These are phyloP conservation scores for Cryphonectria radicalis DNA, from an alignment of 2,329 filamentous ascomycete species.

Conservation along the genomic window DNA sequence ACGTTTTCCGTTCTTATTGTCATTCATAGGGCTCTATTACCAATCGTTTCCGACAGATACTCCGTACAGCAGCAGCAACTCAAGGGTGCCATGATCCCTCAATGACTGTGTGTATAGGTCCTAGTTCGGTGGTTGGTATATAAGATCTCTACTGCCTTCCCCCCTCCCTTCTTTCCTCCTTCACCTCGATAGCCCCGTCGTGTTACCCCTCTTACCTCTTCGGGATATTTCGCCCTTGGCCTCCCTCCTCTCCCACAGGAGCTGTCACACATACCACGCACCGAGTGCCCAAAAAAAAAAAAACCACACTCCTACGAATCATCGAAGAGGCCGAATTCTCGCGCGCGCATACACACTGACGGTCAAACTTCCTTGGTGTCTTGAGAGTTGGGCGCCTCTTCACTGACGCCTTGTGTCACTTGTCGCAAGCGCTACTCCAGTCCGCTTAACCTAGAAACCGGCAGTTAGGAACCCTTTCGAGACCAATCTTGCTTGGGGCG, in stretches of 20 bases:
- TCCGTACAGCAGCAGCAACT: not conserved
- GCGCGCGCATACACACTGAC: not conserved
- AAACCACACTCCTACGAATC: not conserved
- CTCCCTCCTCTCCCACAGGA: not conserved
- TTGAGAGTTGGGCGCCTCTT: not conserved
- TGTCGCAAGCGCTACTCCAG: not conserved
- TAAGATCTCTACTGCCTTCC: not conserved
- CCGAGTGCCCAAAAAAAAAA: not conserved
- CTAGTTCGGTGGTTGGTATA: not conserved
- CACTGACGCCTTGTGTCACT: not conserved
- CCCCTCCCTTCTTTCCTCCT: not conserved
- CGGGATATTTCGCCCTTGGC: not conserved
- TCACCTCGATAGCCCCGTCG: not conserved
- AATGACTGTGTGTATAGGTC: slow-evolving; percentile 17
- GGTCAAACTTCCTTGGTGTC: not conserved
- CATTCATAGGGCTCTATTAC: not conserved
- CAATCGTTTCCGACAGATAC: slow-evolving; percentile 3
- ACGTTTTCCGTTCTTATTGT: not conserved
- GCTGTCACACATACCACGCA: not conserved
- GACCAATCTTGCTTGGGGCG: not conserved
- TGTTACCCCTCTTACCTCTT: not conserved
- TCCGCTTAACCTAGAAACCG: not conserved
- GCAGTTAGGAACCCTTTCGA: not conserved
- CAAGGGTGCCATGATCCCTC: not conserved
- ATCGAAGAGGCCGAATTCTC: not conserved